Base-by-base conservation (phyloP, 139 green algal species). In the Chlamydomonas sphaeroides region DNA sequence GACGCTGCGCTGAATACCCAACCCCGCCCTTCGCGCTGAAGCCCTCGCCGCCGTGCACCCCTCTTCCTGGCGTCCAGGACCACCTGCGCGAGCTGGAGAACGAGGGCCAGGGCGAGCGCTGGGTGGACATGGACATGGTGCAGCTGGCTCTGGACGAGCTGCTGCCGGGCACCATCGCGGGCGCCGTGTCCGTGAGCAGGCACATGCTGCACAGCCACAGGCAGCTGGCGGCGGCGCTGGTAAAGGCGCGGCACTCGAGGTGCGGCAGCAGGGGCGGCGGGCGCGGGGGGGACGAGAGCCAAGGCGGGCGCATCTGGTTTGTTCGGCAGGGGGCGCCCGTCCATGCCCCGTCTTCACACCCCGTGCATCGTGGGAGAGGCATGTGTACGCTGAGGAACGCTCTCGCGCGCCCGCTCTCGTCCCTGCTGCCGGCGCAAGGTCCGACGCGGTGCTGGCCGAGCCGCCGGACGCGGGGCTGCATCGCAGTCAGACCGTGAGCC, bases 71-170 rank as follows among this genome's bases (percentile, higher is more conserved):
- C 66, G 23, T 33, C 0, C 74, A 80, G 74, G 74, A 80, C 74
- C 74, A 80, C 59, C 7, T 61, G 5, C 74, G 74, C 28, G 59
- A 80, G 20, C 59, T 80, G 39, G 74, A 80, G 57, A 8, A 80
- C 32, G 74, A 80, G 74, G n/a, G 17, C 17, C 39, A 41, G 30
- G 59, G 38, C 38, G 6, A n/a, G 23, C 59, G 41, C 32, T 61
- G 41, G n/a, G 32, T 80, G 41, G 74, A 80, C 39, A 35, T 28
- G 18, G 74, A 80, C 41, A 62, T 70, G 59, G 59, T 80, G 38
- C 74, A 83, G 62, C 41, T 83, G 62, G 76, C 76, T 3, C 76
- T 83, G 33, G 76, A 83, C 45, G 76, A 83, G 76, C 51, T 83
- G 76, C 62, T 83, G 61, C 76, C 76, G 6, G 30, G 63, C 5